Base-by-base conservation (phyloP, 2,329 filamentous ascomycete genomes). In the Sporothrix mexicana region DNA sequence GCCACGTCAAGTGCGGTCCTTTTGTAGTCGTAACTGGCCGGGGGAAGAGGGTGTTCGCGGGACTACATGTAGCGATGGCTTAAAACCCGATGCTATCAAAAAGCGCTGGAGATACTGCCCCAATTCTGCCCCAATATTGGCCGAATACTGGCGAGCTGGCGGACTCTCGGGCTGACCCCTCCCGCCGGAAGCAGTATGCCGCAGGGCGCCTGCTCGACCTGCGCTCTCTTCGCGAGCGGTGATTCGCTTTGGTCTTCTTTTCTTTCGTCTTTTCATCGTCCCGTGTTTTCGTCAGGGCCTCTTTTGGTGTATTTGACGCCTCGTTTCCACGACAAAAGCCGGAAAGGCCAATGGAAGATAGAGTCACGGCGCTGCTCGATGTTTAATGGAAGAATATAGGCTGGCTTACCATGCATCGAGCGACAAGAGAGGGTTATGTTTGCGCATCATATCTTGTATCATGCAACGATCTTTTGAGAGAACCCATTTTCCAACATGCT, bases 181-280 rank as follows among this genome's bases (percentile, higher is more conserved):
- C 7, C 57, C 57, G 6, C 6, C 57, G 57, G 25, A 61, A 61
- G 57, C 57, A 61, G 25, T 61, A 61, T 61, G 57, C 55, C 55
- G 55, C 55, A 41, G 25, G 30, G 30, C n/a, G n/a, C n/a, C n/a
- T n/a, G n/a, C 47, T 17, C 51, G 51, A 53, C n/a, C n/a, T 9
- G 51, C 23, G 51, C n/a, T 53, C n/a, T 15, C 23, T 17, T 25
- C 9, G 51, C 51, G 7, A 10, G 23, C 51, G 20, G 51, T 55
- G 51, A 23, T 55, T 55, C 51, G 51, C 51, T 20, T 36, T 7
- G 5, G 5, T 36, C 30, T 36, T 36, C 30, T 36, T 36, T 36
- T 36, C 2, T 36, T 36, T 36, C 4, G 30, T 36, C 30, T 36
- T 36, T 36, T 36, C 30, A n/a, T n/a, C n/a, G n/a, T n/a, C n/a